Evolutionary conservation across 2,329 filamentous ascomycete species (phyloP).

Genomic region (Venturia effusa): DNA sequence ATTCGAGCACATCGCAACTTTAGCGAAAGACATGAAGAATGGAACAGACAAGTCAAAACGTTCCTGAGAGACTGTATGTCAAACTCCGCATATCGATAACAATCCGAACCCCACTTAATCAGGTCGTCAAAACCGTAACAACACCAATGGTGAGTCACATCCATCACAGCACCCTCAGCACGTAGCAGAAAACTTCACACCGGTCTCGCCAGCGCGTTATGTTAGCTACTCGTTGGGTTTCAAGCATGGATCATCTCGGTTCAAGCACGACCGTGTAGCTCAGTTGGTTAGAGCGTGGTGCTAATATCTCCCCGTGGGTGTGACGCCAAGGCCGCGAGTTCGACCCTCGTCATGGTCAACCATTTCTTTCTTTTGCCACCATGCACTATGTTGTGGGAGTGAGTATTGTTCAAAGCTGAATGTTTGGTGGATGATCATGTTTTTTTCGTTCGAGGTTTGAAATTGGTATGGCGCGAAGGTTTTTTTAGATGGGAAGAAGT

Average conservation of each 20-base stretch:
- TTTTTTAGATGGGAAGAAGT: too few species aligned
- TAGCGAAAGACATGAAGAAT: too few species aligned
- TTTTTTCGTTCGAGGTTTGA: too few species aligned
- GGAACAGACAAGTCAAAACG: too few species aligned
- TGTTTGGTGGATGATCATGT: too few species aligned
- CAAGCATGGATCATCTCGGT: not conserved
- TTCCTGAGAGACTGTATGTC: too few species aligned
- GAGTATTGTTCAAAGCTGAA: too few species aligned
- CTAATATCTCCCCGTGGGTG: not conserved
- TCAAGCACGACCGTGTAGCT: not conserved
- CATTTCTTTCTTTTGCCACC: not conserved
- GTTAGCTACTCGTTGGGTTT: too few species aligned
- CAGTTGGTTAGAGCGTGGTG: conserved; percentile 2
- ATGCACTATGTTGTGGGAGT: not conserved
- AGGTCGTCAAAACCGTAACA: too few species aligned
- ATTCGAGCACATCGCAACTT: too few species aligned
- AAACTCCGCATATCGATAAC: not conserved
- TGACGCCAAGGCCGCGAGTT: not conserved
- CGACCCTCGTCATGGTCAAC: not conserved
- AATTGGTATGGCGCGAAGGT: too few species aligned
- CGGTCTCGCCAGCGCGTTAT: too few species aligned
- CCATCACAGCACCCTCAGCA: not conserved
- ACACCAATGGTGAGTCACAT: not conserved
- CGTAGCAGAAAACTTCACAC: not conserved
- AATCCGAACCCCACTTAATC: not conserved